Percentiles rank a stretch among this genome's conserved stretches.
Evolutionary conservation across 495 filamentous ascomycete genomes (phyloP).

Genomic region (Penicillium samsonianum): DNA sequence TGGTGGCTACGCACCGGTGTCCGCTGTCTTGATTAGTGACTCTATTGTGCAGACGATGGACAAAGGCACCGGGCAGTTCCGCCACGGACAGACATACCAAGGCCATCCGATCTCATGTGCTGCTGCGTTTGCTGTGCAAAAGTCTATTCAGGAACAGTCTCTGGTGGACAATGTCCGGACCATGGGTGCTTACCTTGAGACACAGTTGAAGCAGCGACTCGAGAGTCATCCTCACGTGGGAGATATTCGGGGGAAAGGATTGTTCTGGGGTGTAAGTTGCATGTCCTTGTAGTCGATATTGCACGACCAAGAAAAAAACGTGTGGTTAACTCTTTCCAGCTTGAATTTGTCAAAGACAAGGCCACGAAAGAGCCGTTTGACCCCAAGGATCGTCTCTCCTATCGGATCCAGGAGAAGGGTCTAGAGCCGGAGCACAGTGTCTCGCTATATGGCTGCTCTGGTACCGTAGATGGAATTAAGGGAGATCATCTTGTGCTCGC

Average conservation of each 20-base stretch:
- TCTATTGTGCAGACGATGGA: constrained; percentile 56
- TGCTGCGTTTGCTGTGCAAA: constrained; percentile 57
- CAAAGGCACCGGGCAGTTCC: constrained; percentile 55
- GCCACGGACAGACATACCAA: constrained; percentile 63
- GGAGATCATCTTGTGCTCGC: constrained; percentile 79
- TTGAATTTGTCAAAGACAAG: constrained; percentile 62
- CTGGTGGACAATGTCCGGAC: constrained; percentile 49
- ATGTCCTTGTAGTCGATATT: neutral
- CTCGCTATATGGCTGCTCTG: constrained; percentile 68
- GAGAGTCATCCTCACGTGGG: constrained; percentile 49
- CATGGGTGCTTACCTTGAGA: constrained; percentile 50
- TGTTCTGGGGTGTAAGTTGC: constrained; percentile 57
- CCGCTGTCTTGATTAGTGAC: constrained; percentile 57
- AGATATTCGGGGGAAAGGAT: constrained; percentile 57
- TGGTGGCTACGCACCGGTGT: constrained; percentile 64
- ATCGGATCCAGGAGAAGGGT: constrained; percentile 55
- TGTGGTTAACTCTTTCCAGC: constrained; percentile 26
- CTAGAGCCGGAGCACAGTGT: constrained; percentile 56
- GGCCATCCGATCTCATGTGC: constrained; percentile 59
- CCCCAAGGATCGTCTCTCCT: constrained; percentile 33
- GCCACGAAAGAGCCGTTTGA: constrained; percentile 56
- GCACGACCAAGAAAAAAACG: neutral
- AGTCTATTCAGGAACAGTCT: constrained; percentile 46
- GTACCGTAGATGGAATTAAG: constrained; percentile 63
- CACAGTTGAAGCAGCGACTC: constrained; percentile 36